Conservation (phyloP, 148 eudicot species). For the Persicaria maculosa region DNA sequence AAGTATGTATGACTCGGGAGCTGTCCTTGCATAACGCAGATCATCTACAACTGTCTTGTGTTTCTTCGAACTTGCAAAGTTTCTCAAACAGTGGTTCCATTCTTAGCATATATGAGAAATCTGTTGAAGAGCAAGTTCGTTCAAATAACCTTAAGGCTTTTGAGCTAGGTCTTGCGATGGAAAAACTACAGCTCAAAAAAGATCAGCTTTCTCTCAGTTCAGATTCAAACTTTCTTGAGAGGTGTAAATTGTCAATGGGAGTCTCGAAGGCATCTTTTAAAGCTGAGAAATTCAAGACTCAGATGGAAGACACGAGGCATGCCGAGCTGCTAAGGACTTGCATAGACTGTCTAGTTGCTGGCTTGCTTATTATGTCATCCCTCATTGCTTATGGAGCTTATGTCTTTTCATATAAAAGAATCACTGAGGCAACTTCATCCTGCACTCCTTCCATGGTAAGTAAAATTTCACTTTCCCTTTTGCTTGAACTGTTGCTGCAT, state of each 20-base stretch:
- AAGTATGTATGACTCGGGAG: constrained; percentile 25
- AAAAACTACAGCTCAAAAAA: constrained; percentile 66
- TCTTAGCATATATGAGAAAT: constrained; percentile 49
- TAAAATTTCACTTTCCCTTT: not conserved
- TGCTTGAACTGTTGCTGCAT: not conserved
- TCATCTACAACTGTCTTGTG: constrained; percentile 32
- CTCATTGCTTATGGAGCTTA: constrained; percentile 67
- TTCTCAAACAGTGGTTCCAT: constrained; percentile 23
- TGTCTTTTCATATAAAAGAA: constrained; percentile 53
- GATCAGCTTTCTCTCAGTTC: constrained; percentile 49
- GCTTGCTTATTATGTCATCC: constrained; percentile 60
- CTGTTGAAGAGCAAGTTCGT: constrained; percentile 63
- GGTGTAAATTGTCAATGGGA: constrained; percentile 74
- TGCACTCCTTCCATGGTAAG: constrained; percentile 58
- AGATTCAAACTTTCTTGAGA: constrained; percentile 57
- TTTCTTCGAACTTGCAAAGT: constrained; percentile 22
- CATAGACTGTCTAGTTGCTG: constrained; percentile 77
- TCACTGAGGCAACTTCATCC: constrained; percentile 68
- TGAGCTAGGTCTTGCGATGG: constrained; percentile 63
- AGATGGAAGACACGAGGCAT: constrained; percentile 62
- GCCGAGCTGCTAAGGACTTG: constrained; percentile 65
- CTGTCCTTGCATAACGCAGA: constrained; percentile 29
- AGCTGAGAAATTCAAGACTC: constrained; percentile 62
- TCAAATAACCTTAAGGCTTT: constrained; percentile 72
- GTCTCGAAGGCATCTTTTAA: constrained; percentile 67